Base-by-base conservation (phyloP, 2,329 filamentous ascomycete species). In the Cercospora nicotianae region DNA sequence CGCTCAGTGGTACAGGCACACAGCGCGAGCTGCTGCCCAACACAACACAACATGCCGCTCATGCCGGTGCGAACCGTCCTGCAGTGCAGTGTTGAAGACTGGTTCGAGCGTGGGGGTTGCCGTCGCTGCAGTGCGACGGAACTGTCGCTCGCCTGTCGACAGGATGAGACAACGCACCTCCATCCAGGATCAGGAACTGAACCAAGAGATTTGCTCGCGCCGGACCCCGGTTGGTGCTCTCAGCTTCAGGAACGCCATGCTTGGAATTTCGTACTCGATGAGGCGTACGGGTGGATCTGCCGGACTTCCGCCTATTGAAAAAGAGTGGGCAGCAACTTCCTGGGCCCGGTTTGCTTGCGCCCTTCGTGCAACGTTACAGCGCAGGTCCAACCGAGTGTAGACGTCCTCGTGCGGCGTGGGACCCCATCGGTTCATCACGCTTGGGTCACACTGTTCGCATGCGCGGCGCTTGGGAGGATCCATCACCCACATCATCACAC, bases 81-180 rank as follows among this genome's bases (percentile, higher is more conserved):
- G 16, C 39, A 53, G 53, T 63, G 63, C 53, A 60, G 59, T 51
- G 55, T 33, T 9, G 28, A 58, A 58, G 12, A 33, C 20, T 57
- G 60, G 33, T 64, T 64, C 60, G 26, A 28, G 18, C 58, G 42
- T 61, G 45, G 48, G 60, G 55, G 31, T 36, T 36, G 63, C 39
- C 33, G 36, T 64, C 55, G 57, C 57, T 70, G 70, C 65, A 42
- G 69, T 72, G 71, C 63, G 62, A 72, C 71, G 64, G 68, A 72
- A 69, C 71, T 70, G 71, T 72, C 69, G 71, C 64, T 69, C 65
- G 71, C 69, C 69, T 69, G 65, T 67, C 65, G 69, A 67, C 71
- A 70, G 68, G 68, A 65, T 64, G 65, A 68, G 60, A 58, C 67
- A 64, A 67, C 53, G 59, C 65, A 66, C 60, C 55, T 62, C 23